Evolutionary conservation across 139 green algal species (phyloP), one percentile per base, ranked within the genome.

Genomic region (Spirogloea muscicola): DNA sequence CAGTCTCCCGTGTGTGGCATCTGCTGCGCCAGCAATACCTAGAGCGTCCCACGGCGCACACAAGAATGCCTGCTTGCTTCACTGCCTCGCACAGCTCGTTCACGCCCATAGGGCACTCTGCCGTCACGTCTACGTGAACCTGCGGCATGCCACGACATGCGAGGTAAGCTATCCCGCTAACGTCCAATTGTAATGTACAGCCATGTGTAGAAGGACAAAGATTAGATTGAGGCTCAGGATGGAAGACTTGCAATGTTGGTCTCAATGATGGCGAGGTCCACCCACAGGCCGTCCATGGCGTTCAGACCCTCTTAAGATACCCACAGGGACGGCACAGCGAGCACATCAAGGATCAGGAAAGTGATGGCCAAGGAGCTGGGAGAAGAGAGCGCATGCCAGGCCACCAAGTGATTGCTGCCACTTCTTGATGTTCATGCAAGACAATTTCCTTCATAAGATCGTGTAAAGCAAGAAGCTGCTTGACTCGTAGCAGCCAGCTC

Each of bases 71-170:
- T 27, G 57, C 57, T 18, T 65, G 25, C 57, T 34, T 31, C 25
- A 65, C 33, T 9, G 25, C 25, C 31, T 65, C 33, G 33, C 57
- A 65, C 9, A 65, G 57, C 57, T 65, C 57, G 33, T 65, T 34
- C 16, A 34, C 57, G 16, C 57, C 57, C 16, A 65, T 36, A 3
- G 57, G 25, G 25, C 25, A 65, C 7, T 65, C 57, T 5, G 25
- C 25, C 33, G 31, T 65, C 57, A 65, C 57, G 33, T 65, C 57
- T 34, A 65, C 33, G 4, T 29, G 39, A 31, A 65, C 57, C 57
- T 65, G 57, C 2, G 10, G 43, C 43, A 51, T 13, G 43, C 43
- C 10, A 10, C 10, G 10, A 51, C 43, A 13, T 13, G 43, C 43
- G 13, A 10, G 10, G 43, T 13, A 10, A 10, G 43, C 43, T 13